Conservation (phyloP, 306 rosid species). For the Elaeagnus macrophylla region DNA sequence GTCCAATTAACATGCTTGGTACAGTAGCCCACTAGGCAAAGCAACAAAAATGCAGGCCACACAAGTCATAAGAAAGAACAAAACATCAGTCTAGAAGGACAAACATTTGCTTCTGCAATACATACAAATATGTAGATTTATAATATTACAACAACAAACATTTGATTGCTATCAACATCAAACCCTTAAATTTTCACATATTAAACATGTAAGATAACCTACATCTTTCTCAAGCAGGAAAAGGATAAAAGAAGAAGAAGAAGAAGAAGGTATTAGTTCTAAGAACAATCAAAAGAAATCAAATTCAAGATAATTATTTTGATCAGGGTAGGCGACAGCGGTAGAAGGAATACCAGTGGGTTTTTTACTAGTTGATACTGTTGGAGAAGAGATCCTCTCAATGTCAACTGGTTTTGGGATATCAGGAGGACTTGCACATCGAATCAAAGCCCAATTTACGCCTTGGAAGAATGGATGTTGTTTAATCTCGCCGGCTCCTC, state of each 20-base stretch:
- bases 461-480: slow-evolving; percentile 50
- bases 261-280: slow-evolving; percentile 10
- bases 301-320: slow-evolving; percentile 40
- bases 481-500: slow-evolving; percentile 51
- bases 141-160: not conserved
- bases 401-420: slow-evolving; percentile 39
- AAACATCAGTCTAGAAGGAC: no score
- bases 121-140: no score
- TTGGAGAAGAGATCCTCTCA: slow-evolving; percentile 30
- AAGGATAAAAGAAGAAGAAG: slow-evolving; percentile 14
- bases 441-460: slow-evolving; percentile 44
- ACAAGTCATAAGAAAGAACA: no score
- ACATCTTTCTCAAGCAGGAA: slow-evolving; percentile 26
- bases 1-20: no score
- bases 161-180: slow-evolving; percentile 16
- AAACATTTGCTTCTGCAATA: no score
- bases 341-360: slow-evolving; percentile 9
- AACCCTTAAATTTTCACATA: slow-evolving; percentile 18
- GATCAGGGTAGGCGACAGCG: slow-evolving; percentile 25
- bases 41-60: no score
- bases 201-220: slow-evolving; percentile 25
- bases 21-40: no score
- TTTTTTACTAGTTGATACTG: slow-evolving; percentile 23
- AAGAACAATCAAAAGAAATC: slow-evolving; percentile 40
- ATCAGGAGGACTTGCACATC: slow-evolving; percentile 54